Evolutionary conservation across 1,284 basidiomycete genomes (phyloP), one percentile per base, ranked within the genome.

Genomic region (Blastosporella zonata): DNA sequence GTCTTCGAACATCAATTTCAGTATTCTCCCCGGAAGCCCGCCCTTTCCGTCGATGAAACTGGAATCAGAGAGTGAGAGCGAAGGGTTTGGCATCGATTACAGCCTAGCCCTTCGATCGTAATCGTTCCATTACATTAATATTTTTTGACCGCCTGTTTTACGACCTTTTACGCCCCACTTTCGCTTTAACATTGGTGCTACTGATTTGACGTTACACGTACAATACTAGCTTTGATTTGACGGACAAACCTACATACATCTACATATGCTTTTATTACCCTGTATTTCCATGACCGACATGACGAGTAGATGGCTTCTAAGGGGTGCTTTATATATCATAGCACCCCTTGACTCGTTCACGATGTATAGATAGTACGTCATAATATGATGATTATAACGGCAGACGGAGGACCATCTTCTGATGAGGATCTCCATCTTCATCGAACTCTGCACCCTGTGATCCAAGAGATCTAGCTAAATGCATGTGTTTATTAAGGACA

Each of bases 351-450:
- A 47, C 41, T 17, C 31, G 15, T 27, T 33, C 18, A 28, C n/a
- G 42, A 17, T 29, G 33, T 27, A 21, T 41, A 22, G 22, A 34
- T 39, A 46, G 42, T 50, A 62, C 60, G 59, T 64, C 60, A 58
- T 58, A 27, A 55, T 45, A 38, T 53, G 42, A 50, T 48, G 52
- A 54, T 63, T 62, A 54, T 62, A 75, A 66, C 55, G 75, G 72
- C 59, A 86, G 62, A 53, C 67, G 71, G 54, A 74, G 66, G 53
- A 82, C 74, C 87, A 90, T 87, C 65, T 79, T 81, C 63, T 88
- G 86, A 75, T 90, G 87, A 49, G 84, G 86, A 58, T 77, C 84
- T 36, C 87, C 87, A 51, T 90, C 87, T 65, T 90, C 87, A 63
- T 90, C 84, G 66, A 88, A 90, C 62, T 82, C 77, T 31, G 76